These are phyloP conservation scores for Sugiyamaella valdiviana DNA, from an alignment of 805 yeast genomes.

Conservation along the genomic window DNA sequence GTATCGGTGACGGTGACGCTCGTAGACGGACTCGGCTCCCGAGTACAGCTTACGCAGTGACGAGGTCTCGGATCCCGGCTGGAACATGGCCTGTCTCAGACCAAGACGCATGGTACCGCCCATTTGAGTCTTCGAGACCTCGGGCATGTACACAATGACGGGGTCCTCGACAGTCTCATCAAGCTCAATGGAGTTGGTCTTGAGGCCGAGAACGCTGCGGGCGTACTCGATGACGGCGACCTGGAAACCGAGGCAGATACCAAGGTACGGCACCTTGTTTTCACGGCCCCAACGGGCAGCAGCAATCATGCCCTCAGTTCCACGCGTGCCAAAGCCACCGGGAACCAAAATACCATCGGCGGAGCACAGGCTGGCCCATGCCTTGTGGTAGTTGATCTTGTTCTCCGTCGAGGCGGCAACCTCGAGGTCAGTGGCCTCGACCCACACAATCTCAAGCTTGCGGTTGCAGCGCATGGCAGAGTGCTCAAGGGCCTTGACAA, in stretches of 20 bases:
- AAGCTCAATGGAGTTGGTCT: slow-evolving; percentile 69
- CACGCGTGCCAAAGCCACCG: slow-evolving; percentile 97
- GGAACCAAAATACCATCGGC: slow-evolving; percentile 98
- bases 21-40: slow-evolving; percentile 58
- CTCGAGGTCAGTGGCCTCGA: slow-evolving; percentile 88
- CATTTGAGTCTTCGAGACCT: slow-evolving; percentile 86
- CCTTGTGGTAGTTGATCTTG: slow-evolving; percentile 80
- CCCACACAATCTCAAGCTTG: slow-evolving; percentile 87
- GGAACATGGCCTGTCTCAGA: slow-evolving; percentile 81
- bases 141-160: slow-evolving; percentile 96
- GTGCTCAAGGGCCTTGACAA: slow-evolving; percentile 92
- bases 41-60: slow-evolving; percentile 75
- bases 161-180: slow-evolving; percentile 57
- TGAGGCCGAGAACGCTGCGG: slow-evolving; percentile 66
- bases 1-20: slow-evolving; percentile 98
- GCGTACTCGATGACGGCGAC: slow-evolving; percentile 92
- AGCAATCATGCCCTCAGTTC: slow-evolving; percentile 95
- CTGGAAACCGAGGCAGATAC: slow-evolving; percentile 96
- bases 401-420: slow-evolving; percentile 54
- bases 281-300: slow-evolving; percentile 99
- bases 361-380: slow-evolving; percentile 88
- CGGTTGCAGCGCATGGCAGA: slow-evolving; percentile 85
- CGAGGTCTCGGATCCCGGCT: slow-evolving; percentile 57
- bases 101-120: slow-evolving; percentile 99
- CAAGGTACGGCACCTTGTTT: slow-evolving; percentile 86